These are phyloP conservation scores for Colletotrichum lupini DNA, from an alignment of 2,329 filamentous ascomycete genomes.

Conservation along the genomic window DNA sequence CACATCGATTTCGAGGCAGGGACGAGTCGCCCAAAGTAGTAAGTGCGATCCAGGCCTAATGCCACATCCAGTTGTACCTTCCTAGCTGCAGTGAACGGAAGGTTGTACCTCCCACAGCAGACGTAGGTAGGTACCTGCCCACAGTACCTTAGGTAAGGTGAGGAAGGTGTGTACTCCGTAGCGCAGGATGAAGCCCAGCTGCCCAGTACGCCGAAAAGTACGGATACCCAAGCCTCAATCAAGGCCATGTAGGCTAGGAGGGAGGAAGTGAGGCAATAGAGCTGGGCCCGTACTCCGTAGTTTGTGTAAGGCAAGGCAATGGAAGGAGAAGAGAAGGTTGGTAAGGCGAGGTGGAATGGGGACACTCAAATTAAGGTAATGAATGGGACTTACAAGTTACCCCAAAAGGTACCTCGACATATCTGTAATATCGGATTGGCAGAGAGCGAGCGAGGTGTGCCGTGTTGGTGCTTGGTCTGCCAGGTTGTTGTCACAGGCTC, in stretches of 20 bases:
- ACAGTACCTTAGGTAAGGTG: too few species aligned
- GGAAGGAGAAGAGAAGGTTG: slow-evolving; percentile 18
- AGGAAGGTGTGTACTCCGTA: not conserved
- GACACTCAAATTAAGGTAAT: not conserved
- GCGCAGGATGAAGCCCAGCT: not conserved
- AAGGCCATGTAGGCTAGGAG: not conserved
- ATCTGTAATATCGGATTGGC: not conserved
- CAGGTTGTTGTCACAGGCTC: not conserved
- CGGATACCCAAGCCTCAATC: not conserved
- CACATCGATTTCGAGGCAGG: slow-evolving; percentile 6
- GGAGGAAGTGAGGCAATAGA: not conserved
- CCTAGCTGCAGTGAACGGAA: not conserved
- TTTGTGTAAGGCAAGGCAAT: not conserved
- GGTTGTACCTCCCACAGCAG: too few species aligned
- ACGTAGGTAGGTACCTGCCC: too few species aligned
- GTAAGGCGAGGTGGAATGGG: not conserved
- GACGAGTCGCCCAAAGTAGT: slow-evolving; percentile 23
- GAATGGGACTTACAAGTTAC: too few species aligned
- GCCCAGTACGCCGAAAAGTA: not conserved
- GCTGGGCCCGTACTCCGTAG: not conserved
- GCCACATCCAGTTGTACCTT: slow-evolving; percentile 13
- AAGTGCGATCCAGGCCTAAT: slow-evolving; percentile 19
- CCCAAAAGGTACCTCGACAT: not conserved
- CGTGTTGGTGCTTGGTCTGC: not conserved
- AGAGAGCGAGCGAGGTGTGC: not conserved